These are phyloP conservation scores for Ogataea saltuana DNA, from an alignment of 805 yeast species.

Conservation along the genomic window DNA sequence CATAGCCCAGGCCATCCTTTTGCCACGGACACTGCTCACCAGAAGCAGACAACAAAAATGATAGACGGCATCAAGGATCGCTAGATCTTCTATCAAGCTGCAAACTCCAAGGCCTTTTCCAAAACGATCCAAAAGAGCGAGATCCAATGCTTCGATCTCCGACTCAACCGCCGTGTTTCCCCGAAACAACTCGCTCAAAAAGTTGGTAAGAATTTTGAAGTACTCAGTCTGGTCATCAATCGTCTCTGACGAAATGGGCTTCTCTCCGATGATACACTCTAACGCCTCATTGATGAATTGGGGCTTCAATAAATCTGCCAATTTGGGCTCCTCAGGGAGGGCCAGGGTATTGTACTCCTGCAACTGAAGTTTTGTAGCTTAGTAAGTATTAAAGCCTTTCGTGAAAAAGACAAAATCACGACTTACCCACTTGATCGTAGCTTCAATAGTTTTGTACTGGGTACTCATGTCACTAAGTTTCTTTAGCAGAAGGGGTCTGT, in stretches of 20 bases:
- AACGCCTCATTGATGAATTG: conserved; percentile 20
- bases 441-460: conserved; percentile 21
- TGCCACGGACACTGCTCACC: conserved; percentile 27
- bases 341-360: conserved; percentile 24
- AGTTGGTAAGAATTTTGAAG: conserved; percentile 11
- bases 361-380: conserved; percentile 14
- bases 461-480: conserved; percentile 9
- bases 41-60: conserved; percentile 27
- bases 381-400: neutral
- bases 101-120: conserved; percentile 2
- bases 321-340: conserved; percentile 13
- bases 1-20: conserved; percentile 32
- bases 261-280: conserved; percentile 22
- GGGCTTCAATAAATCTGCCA: conserved; percentile 19
- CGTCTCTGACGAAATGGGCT: conserved; percentile 12
- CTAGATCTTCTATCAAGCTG: conserved; percentile 11
- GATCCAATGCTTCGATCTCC: conserved; percentile 16
- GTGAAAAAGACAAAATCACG: neutral
- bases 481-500: neutral
- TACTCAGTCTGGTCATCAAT: conserved; percentile 12
- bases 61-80: conserved; percentile 26
- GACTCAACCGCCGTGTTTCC: conserved; percentile 21
- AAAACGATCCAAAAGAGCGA: conserved; percentile 13
- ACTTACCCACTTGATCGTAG: conserved; percentile 27
- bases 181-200: conserved; percentile 13